These are phyloP conservation scores for Penicillium rolfsii DNA, from an alignment of 2,329 filamentous ascomycete species.

Conservation along the genomic window DNA sequence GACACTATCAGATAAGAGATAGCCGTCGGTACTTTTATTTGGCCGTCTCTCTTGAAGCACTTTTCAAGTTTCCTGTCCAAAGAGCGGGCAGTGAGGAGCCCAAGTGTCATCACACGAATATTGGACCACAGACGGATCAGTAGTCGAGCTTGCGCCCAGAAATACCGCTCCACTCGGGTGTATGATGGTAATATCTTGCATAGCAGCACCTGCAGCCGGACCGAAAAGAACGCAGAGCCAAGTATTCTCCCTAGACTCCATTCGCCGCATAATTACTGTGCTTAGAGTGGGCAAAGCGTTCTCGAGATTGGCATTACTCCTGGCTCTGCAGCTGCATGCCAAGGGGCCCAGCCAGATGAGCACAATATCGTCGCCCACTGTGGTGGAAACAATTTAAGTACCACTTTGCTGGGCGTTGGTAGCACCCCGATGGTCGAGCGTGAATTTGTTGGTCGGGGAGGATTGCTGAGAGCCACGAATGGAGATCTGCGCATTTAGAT, in stretches of 20 bases:
- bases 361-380: not conserved
- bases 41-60: not conserved
- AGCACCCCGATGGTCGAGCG: not conserved
- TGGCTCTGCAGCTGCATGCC: not conserved
- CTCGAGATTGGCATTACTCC: not conserved
- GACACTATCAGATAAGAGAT: not conserved
- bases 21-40: not conserved
- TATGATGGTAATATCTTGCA: not conserved
- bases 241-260: not conserved
- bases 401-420: not conserved
- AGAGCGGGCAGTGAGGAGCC: not conserved
- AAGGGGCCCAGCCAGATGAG: not conserved
- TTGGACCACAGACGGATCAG: not conserved
- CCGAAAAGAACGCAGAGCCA: not conserved
- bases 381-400: not conserved
- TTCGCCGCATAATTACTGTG: not conserved
- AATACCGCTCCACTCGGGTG: not conserved
- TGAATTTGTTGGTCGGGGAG: not conserved
- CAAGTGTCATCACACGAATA: not conserved
- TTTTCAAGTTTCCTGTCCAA: not conserved
- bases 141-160: not conserved
- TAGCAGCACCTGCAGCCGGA: not conserved
- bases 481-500: not conserved
- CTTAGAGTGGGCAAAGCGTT: not conserved
- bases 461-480: not conserved